These are phyloP conservation scores for Kandelia obovata DNA, from an alignment of 345 rosid genomes.

Conservation along the genomic window DNA sequence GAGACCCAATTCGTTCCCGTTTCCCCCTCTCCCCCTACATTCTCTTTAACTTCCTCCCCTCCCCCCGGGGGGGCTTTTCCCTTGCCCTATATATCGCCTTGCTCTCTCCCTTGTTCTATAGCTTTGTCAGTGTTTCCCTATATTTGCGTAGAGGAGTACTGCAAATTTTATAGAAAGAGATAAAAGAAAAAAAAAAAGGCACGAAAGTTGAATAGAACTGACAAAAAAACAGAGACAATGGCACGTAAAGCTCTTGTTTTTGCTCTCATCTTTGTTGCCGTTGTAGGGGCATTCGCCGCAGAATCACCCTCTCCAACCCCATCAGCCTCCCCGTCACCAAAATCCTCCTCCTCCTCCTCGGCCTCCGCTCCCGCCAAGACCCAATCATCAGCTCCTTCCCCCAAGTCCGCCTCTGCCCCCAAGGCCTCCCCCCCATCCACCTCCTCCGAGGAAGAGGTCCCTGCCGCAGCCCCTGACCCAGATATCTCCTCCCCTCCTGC, in stretches of 20 bases:
- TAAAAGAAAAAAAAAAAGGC: background rate
- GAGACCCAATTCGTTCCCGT: too few relatives aligned
- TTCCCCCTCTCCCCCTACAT: background rate
- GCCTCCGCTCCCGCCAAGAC: background rate
- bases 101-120: conserved; percentile 10
- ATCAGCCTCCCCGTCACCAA: background rate
- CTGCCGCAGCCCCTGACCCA: background rate
- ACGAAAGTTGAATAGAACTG: background rate
- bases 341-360: background rate
- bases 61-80: background rate
- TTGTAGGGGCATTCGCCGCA: conserved; percentile 24
- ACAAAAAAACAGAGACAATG: conserved; percentile 11
- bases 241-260: conserved; percentile 26
- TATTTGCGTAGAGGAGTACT: conserved; percentile 12
- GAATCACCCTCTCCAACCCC: conserved; percentile 17
- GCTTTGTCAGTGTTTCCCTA: conserved; percentile 25
- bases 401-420: background rate
- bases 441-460: background rate
- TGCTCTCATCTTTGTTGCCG: conserved; percentile 26
- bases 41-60: conserved; percentile 7
- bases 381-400: background rate
- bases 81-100: background rate
- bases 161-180: conserved; percentile 4
- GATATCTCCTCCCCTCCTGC: conserved; percentile 21
- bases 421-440: background rate